Percentiles rank a stretch among this genome's conserved stretches.
Evolutionary conservation across 164 flowering plant species (phyloP).

Genomic region (Stephania yunnanensis): DNA sequence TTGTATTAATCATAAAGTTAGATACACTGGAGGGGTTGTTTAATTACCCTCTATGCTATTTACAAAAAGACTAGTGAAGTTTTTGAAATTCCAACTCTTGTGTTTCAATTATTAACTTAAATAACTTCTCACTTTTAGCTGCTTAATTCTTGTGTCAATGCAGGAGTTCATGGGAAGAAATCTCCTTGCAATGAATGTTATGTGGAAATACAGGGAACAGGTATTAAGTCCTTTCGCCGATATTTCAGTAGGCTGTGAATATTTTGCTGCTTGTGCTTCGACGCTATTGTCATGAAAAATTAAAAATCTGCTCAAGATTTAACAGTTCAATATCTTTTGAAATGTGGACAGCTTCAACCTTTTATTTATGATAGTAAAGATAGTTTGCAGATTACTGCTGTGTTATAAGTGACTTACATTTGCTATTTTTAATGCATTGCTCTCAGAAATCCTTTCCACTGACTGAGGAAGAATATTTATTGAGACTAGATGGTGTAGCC

Average conservation of each 20-base stretch:
- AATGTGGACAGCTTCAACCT: background rate
- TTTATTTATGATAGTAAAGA: background rate
- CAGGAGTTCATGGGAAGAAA: slow-evolving; percentile 98
- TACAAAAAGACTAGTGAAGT: background rate
- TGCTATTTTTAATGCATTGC: slow-evolving; percentile 5
- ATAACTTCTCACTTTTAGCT: background rate
- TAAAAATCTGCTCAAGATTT: no score
- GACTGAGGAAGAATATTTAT: slow-evolving; percentile 88
- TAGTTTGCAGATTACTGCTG: background rate
- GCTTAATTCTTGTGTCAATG: slow-evolving; percentile 5
- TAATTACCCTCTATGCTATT: no score
- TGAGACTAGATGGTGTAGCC: slow-evolving; percentile 95
- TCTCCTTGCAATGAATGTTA: slow-evolving; percentile 92
- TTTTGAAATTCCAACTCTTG: background rate
- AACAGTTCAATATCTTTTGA: no score
- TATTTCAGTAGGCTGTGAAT: background rate
- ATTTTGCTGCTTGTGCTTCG: background rate
- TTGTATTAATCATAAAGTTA: no score
- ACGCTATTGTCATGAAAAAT: no score
- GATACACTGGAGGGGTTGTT: no score
- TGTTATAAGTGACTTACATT: background rate
- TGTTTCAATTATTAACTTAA: background rate
- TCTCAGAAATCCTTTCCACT: slow-evolving; percentile 87
- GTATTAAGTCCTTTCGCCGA: slow-evolving; percentile 26
- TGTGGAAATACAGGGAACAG: slow-evolving; percentile 99